A percentile compares a stretch with the other conserved stretches of the same genome.
Evolutionary conservation across 2,329 filamentous ascomycete species (phyloP).

Genomic region (Penicillium brevicompactum): DNA sequence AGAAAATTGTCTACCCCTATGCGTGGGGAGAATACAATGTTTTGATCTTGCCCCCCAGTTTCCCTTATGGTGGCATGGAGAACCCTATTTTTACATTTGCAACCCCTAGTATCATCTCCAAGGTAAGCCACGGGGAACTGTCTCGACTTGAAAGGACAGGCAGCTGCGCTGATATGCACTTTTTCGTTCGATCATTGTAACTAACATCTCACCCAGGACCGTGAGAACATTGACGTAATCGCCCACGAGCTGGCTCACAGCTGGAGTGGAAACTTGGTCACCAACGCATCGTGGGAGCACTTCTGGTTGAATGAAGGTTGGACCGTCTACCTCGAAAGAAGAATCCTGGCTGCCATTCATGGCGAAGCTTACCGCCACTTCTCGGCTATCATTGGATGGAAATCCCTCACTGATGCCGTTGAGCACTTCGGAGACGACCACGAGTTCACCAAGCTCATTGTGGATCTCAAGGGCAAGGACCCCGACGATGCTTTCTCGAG

Average conservation of each 20-base stretch:
- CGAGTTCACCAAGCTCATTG: conserved; percentile 88
- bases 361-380: conserved; percentile 88
- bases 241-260: conserved; percentile 77
- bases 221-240: conserved; percentile 93
- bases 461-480: conserved; percentile 85
- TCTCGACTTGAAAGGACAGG: neutral
- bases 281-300: conserved; percentile 56
- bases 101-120: conserved; percentile 90
- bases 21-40: conserved; percentile 96
- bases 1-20: conserved; percentile 77
- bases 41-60: conserved; percentile 83
- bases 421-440: conserved; percentile 78
- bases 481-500: conserved; percentile 94
- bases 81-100: conserved; percentile 95
- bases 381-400: conserved; percentile 95
- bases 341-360: conserved; percentile 61
- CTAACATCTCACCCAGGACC: conserved; percentile 52
- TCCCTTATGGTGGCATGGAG: conserved; percentile 82
- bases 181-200: neutral
- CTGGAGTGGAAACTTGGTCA: conserved; percentile 81
- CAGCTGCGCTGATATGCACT: neutral
- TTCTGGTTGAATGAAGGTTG: conserved; percentile 74
- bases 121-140: conserved; percentile 42
- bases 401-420: conserved; percentile 79
- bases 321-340: conserved; percentile 92